Conservation (phyloP, 306 rosid species). For the Acacia crassicarpa region DNA sequence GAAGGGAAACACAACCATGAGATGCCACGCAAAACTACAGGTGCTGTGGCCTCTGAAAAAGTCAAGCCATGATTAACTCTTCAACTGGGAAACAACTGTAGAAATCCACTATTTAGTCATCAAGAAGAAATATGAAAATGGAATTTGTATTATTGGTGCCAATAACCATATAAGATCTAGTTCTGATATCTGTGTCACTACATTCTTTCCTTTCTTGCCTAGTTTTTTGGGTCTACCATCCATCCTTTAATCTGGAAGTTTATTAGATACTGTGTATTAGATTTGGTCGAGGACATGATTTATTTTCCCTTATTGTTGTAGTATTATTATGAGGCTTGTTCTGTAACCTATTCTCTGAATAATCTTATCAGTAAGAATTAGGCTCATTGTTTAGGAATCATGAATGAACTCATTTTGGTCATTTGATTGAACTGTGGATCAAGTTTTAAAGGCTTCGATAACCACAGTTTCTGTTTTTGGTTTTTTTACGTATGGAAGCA, state of each 20-base stretch:
- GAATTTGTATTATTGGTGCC: conserved; percentile 13
- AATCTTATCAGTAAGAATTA: neutral
- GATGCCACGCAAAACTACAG: conserved; percentile 61
- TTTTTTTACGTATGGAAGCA: no score
- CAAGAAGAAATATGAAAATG: neutral
- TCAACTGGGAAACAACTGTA: conserved; percentile 4
- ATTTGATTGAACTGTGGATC: neutral
- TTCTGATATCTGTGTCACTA: neutral
- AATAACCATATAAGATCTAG: neutral
- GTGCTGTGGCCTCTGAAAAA: conserved; percentile 52
- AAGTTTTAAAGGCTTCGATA: neutral
- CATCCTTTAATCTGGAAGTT: neutral
- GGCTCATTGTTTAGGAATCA: neutral
- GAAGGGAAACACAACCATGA: conserved; percentile 97
- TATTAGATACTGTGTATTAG: neutral
- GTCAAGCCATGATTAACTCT: conserved; percentile 39
- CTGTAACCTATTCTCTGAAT: neutral
- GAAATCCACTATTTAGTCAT: conserved; percentile 1
- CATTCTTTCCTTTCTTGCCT: neutral
- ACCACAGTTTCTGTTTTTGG: neutral
- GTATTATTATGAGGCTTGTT: neutral
- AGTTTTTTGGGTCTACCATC: neutral
- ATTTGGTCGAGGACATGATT: neutral
- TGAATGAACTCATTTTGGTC: neutral
- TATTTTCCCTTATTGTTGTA: neutral